A percentile compares a stretch with the other conserved stretches of the same genome.
phyloP scores from a whole-genome alignment of 106 monocot genomes.

The Xerophyta viscosa region DNA sequence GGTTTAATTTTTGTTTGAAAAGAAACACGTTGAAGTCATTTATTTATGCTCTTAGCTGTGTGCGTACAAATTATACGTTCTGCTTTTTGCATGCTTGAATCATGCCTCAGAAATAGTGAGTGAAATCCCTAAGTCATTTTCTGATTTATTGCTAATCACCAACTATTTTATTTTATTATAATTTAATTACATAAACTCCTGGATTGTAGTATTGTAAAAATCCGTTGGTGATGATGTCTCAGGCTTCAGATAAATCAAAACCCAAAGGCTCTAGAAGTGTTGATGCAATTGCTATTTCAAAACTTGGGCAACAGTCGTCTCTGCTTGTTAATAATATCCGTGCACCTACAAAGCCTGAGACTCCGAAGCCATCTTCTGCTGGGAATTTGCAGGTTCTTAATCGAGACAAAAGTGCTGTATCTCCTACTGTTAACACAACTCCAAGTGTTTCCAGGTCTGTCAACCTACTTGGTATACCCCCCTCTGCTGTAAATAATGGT shows the following conservation, averaged over 20 bases:
- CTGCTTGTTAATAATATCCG: conserved; percentile 11
- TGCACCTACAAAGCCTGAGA: conserved; percentile 33
- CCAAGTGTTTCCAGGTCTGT: conserved; percentile 16
- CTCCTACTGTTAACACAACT: conserved; percentile 18
- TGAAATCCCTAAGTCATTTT: no score
- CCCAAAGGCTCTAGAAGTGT: conserved; percentile 33
- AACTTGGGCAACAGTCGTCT: conserved; percentile 22
- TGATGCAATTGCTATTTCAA: conserved; percentile 18
- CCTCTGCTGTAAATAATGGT: conserved; percentile 8
- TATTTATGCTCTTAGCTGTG: no score
- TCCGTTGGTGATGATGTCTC: no score
- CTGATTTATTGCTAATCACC: no score
- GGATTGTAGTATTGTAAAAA: no score
- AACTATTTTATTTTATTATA: no score
- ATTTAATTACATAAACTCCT: no score
- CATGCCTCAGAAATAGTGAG: no score
- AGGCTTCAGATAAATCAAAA: conserved; percentile 46
- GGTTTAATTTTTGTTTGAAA: no score
- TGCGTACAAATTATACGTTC: no score
- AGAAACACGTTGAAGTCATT: no score
- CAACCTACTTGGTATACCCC: conserved; percentile 9
- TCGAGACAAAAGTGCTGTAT: conserved; percentile 40
- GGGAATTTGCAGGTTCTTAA: conserved; percentile 72
- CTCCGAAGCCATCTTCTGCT: conserved; percentile 37
- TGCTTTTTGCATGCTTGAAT: no score